Evolutionary conservation across 805 yeast species (phyloP), one percentile per base, ranked within the genome.

Genomic region (Kodamaea restingae): DNA sequence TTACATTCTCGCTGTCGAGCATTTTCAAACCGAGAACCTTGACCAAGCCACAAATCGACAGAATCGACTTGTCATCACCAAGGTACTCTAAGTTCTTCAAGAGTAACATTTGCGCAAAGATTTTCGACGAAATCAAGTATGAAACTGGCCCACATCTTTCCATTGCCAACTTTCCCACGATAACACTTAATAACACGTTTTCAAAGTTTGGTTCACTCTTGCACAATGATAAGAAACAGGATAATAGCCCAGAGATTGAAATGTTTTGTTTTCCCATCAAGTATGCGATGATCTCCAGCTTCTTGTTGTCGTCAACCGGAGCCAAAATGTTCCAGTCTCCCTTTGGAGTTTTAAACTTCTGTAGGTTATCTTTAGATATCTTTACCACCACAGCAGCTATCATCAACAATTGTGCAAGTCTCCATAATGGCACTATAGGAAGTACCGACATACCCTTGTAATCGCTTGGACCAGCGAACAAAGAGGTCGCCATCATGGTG

Each of bases 401-500:
- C 25, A 42, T 17, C 4, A 38, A 32, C 9, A 43, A n/a, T 8
- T 45, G 45, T 3, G 52, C 32, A 15, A 30, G 20, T 17, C 32
- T 30, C 32, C 32, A 30, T 7, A 30, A 43, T 4, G 54, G 50
- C 3, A 45, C 36, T 20, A 61, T 48, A 8, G 81, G 81, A 32
- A 75, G 46, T 0, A 78, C 67, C 40, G 73, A 63, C 45, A 76
- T 56, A 3, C 78, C 73, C 49, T 68, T 67, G 50, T 63, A 63
- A 42, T 65, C 73, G 41, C 61, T 56, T 25, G 51, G 33, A 7
- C 54, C 63, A 38, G 75, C 76, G 39, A 75, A 65, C 35, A 78
- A 63, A 1, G 83, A 74, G 2, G 82, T 71, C 18, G 86, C 86
- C 61, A 79, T 70, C 50, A 81, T 69, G 38, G 80, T 68, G 17